These are phyloP conservation scores for Lactarius hengduanensis DNA, from an alignment of 768 basidiomycete genomes.

Conservation along the genomic window DNA sequence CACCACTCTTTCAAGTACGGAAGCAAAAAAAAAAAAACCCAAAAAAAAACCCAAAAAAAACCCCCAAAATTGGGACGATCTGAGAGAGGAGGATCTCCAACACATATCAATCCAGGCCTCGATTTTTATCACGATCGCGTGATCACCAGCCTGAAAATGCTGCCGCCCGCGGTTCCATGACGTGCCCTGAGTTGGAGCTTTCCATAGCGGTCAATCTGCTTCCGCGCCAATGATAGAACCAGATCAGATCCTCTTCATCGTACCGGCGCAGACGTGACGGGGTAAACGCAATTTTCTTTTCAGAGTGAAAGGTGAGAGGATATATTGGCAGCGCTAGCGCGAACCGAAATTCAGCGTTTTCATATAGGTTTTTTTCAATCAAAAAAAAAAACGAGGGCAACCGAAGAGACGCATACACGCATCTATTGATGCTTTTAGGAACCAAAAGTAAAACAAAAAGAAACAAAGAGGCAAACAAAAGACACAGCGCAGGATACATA, in stretches of 20 bases:
- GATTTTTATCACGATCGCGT: not conserved
- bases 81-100: not conserved
- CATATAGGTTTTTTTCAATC: constrained; percentile 2
- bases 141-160: not conserved
- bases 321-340: not conserved
- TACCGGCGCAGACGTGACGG: not conserved
- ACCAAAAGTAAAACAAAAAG: not conserved
- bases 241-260: not conserved
- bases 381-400: not conserved
- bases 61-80: not conserved
- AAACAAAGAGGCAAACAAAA: not conserved
- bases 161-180: not conserved
- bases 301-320: not conserved
- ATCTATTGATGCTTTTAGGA: constrained; percentile 20
- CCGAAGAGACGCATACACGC: constrained; percentile 15
- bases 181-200: not conserved
- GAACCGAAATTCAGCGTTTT: not conserved
- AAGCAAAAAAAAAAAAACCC: not conserved
- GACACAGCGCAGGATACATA: constrained; percentile 5
- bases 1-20: not conserved
- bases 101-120: not conserved
- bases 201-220: constrained; percentile 1
- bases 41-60: not conserved
- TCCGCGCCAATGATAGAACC: not conserved
- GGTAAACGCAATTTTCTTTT: not conserved